These are phyloP conservation scores for Jacaranda mimosifolia DNA, from an alignment of 257 asterid genomes.

Conservation along the genomic window DNA sequence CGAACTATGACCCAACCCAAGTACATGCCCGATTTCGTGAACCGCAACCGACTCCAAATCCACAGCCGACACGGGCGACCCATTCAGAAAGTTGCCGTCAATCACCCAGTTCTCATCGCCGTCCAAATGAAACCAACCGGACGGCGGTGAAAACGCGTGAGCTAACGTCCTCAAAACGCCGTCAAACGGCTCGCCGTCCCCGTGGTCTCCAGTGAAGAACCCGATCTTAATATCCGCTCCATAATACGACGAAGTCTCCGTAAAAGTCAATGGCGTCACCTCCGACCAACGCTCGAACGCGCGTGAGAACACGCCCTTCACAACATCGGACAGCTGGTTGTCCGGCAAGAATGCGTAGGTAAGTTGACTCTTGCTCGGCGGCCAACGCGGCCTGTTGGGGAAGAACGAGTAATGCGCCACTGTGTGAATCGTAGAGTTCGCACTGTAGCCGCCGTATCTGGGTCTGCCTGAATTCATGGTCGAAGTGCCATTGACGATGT, in stretches of 20 bases:
- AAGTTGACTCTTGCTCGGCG: constrained; percentile 50
- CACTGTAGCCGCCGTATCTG: background rate
- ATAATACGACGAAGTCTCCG: constrained; percentile 47
- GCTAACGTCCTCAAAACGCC: constrained; percentile 87
- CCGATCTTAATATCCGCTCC: constrained; percentile 76
- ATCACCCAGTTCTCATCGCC: constrained; percentile 84
- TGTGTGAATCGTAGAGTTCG: constrained; percentile 42
- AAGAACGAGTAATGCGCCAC: constrained; percentile 87
- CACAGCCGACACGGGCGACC: constrained; percentile 59
- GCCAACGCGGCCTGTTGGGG: constrained; percentile 84
- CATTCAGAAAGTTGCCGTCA: constrained; percentile 55
- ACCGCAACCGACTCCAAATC: constrained; percentile 95
- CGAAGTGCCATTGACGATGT: constrained; percentile 63
- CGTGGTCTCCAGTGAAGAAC: constrained; percentile 74
- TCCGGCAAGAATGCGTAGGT: constrained; percentile 72
- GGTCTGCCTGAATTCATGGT: constrained; percentile 51
- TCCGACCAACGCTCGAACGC: constrained; percentile 92
- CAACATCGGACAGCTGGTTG: constrained; percentile 49
- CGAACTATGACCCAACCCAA: constrained; percentile 92
- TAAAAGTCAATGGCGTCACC: constrained; percentile 68
- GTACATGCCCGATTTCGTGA: constrained; percentile 90
- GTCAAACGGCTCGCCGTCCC: constrained; percentile 92
- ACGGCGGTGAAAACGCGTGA: constrained; percentile 92
- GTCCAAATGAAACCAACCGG: constrained; percentile 77
- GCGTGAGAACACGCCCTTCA: constrained; percentile 52